phyloP scores from a whole-genome alignment of 345 rosid genomes.

The Odontarrhena argentea region DNA sequence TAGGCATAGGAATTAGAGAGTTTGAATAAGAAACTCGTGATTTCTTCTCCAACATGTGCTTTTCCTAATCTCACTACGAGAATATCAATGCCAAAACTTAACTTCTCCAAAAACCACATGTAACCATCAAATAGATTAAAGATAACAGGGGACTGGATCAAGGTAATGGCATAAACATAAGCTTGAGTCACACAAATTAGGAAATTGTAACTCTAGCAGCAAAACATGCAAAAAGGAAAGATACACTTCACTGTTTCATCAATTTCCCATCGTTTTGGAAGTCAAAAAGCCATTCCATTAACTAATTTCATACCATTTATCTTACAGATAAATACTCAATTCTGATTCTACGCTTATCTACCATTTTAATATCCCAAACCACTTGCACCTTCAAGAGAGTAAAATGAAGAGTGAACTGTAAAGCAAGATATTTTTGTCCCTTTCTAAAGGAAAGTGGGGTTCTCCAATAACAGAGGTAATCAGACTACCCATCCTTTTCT shows the following conservation, averaged over 20 bases:
- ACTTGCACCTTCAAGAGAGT: slow-evolving; percentile 10
- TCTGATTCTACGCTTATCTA: slow-evolving; percentile 21
- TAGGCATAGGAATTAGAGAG: not conserved
- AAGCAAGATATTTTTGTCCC: slow-evolving; percentile 21
- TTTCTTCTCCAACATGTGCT: not conserved
- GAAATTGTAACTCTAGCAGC: not conserved
- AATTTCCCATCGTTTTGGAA: not conserved
- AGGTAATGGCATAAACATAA: slow-evolving; percentile 6
- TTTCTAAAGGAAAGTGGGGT: slow-evolving; percentile 27
- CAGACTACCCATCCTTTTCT: slow-evolving; percentile 26
- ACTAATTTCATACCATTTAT: not conserved
- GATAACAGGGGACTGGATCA: not conserved
- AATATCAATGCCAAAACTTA: slow-evolving; percentile 2
- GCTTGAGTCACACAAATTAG: slow-evolving; percentile 4
- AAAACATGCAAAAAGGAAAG: slow-evolving; percentile 13
- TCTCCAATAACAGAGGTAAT: slow-evolving; percentile 34
- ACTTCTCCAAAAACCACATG: slow-evolving; percentile 6
- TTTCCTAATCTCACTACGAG: slow-evolving; percentile 7
- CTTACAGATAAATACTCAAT: not conserved
- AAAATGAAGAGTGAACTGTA: slow-evolving; percentile 8
- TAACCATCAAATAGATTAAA: slow-evolving; percentile 17
- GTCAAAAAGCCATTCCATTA: slow-evolving; percentile 7
- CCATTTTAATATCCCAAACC: slow-evolving; percentile 18
- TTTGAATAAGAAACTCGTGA: not conserved
- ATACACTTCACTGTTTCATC: slow-evolving; percentile 23